Percentiles rank a stretch among this genome's conserved stretches.
Conservation (phyloP, 148 eudicot genomes). For the Oxyria digyna region DNA sequence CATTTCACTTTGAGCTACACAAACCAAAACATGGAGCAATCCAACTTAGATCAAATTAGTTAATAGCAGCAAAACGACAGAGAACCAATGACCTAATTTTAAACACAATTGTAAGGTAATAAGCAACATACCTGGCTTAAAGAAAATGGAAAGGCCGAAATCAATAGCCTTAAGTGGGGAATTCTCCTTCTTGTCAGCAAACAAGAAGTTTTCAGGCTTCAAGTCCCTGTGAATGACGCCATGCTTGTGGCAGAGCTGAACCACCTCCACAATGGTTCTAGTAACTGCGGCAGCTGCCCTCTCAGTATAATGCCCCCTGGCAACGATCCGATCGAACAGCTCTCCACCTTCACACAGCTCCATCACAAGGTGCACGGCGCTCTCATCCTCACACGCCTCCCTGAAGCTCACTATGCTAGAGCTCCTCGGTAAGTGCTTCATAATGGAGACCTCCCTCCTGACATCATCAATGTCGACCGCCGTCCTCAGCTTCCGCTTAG, state of each 20-base stretch:
- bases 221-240: conserved; percentile 90
- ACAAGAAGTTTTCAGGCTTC: conserved; percentile 94
- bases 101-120: neutral
- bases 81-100: neutral
- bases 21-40: neutral
- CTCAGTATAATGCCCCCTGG: conserved; percentile 89
- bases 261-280: conserved; percentile 83
- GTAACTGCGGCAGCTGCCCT: conserved; percentile 71
- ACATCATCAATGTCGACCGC: conserved; percentile 88
- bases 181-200: conserved; percentile 92
- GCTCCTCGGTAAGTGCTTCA: conserved; percentile 68
- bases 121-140: conserved; percentile 52
- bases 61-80: neutral
- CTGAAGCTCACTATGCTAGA: conserved; percentile 60
- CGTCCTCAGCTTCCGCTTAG: conserved; percentile 79
- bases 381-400: conserved; percentile 97
- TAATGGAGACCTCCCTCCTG: conserved; percentile 83
- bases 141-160: conserved; percentile 93
- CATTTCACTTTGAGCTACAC: neutral
- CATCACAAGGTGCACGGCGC: conserved; percentile 92
- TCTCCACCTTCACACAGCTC: conserved; percentile 97
- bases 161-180: conserved; percentile 94
- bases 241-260: conserved; percentile 76
- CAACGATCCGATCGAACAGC: conserved; percentile 89
- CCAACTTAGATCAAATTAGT: neutral